Percentiles rank a stretch among this genome's conserved stretches.
These are phyloP conservation scores for Spironucleus salmonicida DNA, from an alignment of 208 protist genomes.

Conservation along the genomic window DNA sequence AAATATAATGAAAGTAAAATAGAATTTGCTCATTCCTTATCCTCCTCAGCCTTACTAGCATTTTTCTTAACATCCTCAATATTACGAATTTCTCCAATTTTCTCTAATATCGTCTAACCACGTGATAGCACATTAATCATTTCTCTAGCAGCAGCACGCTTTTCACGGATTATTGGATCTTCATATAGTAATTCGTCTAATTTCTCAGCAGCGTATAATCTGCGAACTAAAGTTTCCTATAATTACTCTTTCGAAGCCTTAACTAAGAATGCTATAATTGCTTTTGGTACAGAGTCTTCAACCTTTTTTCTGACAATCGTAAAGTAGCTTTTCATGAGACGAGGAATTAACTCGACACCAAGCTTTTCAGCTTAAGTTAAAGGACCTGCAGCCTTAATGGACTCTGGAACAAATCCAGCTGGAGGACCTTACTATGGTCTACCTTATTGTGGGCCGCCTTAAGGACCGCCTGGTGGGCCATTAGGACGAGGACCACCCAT, in stretches of 20 bases:
- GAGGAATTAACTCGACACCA: slow-evolving; percentile 32
- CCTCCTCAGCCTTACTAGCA: no score
- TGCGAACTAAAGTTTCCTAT: slow-evolving; percentile 70
- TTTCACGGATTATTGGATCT: slow-evolving; percentile 57
- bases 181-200: slow-evolving; percentile 75
- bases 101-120: slow-evolving; percentile 31
- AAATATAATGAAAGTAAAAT: no score
- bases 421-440: background rate
- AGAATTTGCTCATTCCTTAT: no score
- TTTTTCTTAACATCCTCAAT: slow-evolving; percentile 17
- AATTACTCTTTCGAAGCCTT: slow-evolving; percentile 61
- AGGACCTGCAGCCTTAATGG: background rate
- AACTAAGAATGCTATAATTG: slow-evolving; percentile 89
- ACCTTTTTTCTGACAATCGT: slow-evolving; percentile 66
- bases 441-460: background rate
- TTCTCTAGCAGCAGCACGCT: slow-evolving; percentile 63
- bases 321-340: slow-evolving; percentile 54
- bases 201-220: slow-evolving; percentile 71
- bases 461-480: background rate
- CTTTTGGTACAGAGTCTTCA: slow-evolving; percentile 82
- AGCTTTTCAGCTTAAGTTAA: slow-evolving; percentile 30
- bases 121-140: slow-evolving; percentile 67
- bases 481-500: background rate
- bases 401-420: background rate
- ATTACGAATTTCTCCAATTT: slow-evolving; percentile 25